Conservation (phyloP, 2,329 filamentous ascomycete genomes). For the Xylaria arbuscula region DNA sequence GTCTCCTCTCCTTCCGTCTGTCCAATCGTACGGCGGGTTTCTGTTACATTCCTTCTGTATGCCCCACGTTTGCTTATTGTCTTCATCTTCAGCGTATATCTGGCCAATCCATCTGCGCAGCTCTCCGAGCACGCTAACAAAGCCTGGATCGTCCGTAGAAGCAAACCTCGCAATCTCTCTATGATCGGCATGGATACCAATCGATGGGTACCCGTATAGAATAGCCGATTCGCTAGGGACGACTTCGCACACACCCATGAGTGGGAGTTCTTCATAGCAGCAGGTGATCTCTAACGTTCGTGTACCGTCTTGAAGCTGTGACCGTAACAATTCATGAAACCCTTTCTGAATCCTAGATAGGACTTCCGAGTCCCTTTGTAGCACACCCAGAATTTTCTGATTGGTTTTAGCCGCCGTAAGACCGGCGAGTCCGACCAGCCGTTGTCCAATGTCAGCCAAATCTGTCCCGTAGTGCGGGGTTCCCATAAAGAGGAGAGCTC, state of each 20-base stretch:
- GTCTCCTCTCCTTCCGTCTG: too few relatives aligned
- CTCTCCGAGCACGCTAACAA: constrained; percentile 22
- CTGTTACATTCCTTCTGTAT: too few relatives aligned
- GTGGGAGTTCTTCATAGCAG: constrained; percentile 28
- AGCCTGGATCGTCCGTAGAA: constrained; percentile 19
- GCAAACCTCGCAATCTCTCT: constrained; percentile 15
- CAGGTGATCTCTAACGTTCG: constrained; percentile 16
- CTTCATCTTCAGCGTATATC: too few relatives aligned
- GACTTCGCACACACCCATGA: not conserved
- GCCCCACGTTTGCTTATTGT: too few relatives aligned
- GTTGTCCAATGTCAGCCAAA: constrained; percentile 12
- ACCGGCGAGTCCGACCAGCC: not conserved
- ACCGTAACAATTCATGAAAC: constrained; percentile 16
- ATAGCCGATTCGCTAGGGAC: constrained; percentile 22
- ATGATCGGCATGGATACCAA: constrained; percentile 26
- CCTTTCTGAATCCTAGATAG: constrained; percentile 20
- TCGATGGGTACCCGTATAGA: constrained; percentile 9
- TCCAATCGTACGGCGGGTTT: too few relatives aligned
- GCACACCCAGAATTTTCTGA: constrained; percentile 6
- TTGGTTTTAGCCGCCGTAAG: constrained; percentile 6
- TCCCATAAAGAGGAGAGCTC: constrained; percentile 22
- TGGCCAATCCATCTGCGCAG: constrained; percentile 22
- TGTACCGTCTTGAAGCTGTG: not conserved
- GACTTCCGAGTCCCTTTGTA: constrained; percentile 23
- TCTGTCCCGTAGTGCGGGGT: constrained; percentile 24